These are phyloP conservation scores for Fraxinus excelsior DNA, from an alignment of 257 asterid species.

Conservation along the genomic window DNA sequence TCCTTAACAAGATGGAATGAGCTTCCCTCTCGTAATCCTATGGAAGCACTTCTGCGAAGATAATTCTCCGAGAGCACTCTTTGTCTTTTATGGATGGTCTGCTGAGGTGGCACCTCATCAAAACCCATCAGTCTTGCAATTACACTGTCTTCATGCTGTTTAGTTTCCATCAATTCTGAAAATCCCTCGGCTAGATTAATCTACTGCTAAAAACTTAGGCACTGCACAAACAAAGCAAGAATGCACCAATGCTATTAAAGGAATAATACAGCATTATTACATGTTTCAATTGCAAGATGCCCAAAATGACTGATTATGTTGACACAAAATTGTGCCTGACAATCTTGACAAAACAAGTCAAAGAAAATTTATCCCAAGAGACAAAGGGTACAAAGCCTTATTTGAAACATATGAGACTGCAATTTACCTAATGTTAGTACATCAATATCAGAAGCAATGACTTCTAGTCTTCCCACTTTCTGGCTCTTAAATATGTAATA, in stretches of 20 bases:
- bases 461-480: background rate
- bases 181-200: background rate
- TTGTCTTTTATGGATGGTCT: constrained; percentile 26
- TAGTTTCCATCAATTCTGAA: constrained; percentile 46
- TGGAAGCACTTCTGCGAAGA: constrained; percentile 51
- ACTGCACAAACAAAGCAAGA: background rate
- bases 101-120: constrained; percentile 46
- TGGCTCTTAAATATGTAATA: background rate
- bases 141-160: constrained; percentile 54
- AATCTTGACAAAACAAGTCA: constrained; percentile 1
- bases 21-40: constrained; percentile 52
- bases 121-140: constrained; percentile 61
- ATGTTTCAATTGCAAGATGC: background rate
- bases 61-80: constrained; percentile 68
- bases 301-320: background rate
- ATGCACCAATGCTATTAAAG: background rate
- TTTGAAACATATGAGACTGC: background rate
- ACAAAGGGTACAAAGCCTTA: background rate
- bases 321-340: background rate
- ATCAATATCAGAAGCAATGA: background rate
- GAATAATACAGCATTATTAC: background rate
- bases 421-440: background rate
- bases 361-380: background rate
- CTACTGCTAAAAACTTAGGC: constrained; percentile 17
- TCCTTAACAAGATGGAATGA: constrained; percentile 30